phyloP scores from a whole-genome alignment of 805 yeast genomes.

The Starmerella potacharoeniae region DNA sequence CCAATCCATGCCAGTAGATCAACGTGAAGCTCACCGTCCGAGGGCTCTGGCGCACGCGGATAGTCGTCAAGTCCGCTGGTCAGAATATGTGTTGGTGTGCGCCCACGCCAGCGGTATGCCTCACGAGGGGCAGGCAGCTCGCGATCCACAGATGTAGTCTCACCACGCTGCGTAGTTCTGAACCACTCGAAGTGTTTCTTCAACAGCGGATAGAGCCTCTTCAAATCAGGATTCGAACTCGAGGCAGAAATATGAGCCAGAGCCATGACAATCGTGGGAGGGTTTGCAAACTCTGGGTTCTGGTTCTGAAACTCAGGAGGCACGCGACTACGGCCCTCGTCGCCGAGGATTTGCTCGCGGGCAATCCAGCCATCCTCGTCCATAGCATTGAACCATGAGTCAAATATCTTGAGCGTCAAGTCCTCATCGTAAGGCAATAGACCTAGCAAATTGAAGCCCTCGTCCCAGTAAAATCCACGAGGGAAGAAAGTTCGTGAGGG shows the following conservation, averaged over 20 bases:
- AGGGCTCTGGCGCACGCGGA: conserved; percentile 74
- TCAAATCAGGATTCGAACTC: conserved; percentile 3
- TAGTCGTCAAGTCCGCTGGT: conserved; percentile 95
- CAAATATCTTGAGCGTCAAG: conserved; percentile 62
- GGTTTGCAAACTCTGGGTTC: conserved; percentile 83
- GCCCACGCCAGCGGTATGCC: conserved; percentile 86
- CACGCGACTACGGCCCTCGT: conserved; percentile 78
- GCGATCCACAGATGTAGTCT: conserved; percentile 58
- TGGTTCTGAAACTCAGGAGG: conserved; percentile 77
- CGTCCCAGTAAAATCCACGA: conserved; percentile 97
- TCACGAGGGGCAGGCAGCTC: conserved; percentile 40
- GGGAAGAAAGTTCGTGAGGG: conserved; percentile 95
- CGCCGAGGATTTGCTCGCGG: conserved; percentile 86
- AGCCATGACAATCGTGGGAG: conserved; percentile 76
- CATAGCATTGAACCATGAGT: conserved; percentile 78
- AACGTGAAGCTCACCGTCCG: conserved; percentile 79
- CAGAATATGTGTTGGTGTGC: conserved; percentile 71
- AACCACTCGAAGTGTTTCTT: conserved; percentile 77
- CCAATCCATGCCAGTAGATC: conserved; percentile 91
- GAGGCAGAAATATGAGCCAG: conserved; percentile 38
- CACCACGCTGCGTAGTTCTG: conserved; percentile 68
- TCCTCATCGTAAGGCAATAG: conserved; percentile 74
- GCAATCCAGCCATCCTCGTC: conserved; percentile 96
- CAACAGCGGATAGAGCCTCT: conserved; percentile 60
- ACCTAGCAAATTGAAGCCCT: conserved; percentile 86